Evolutionary conservation across 345 rosid genomes (phyloP).

Genomic region (Eucalyptus sp.): DNA sequence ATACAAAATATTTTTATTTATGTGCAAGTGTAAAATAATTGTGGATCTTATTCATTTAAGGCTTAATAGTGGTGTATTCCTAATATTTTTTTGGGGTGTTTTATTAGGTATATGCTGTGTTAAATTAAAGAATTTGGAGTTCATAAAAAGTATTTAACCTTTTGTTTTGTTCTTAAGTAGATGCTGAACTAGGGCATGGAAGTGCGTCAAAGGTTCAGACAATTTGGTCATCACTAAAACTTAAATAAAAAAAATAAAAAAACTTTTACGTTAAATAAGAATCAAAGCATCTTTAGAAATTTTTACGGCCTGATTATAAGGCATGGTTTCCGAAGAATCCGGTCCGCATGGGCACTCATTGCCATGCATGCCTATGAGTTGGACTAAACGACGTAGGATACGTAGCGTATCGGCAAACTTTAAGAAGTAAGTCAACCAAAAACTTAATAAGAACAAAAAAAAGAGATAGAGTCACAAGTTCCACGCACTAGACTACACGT

Average conservation of each 20-base stretch:
- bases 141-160: not conserved
- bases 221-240: not conserved
- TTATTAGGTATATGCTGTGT: not conserved
- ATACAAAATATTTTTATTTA: not conserved
- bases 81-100: not conserved
- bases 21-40: not conserved
- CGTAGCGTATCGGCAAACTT: not conserved
- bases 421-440: too few relatives aligned
- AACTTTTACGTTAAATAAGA: not conserved
- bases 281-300: not conserved
- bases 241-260: not conserved
- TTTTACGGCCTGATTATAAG: not conserved
- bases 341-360: not conserved
- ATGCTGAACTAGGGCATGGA: not conserved
- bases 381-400: not conserved
- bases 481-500: not conserved
- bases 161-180: not conserved
- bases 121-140: not conserved
- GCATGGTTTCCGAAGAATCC: not conserved
- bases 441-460: not conserved
- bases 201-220: not conserved
- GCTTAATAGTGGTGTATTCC: not conserved
- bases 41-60: not conserved
- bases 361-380: not conserved
- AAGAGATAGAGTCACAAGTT: not conserved